Base-by-base conservation (phyloP, 441 rosid species). In the Pelargonium fulgidum region DNA sequence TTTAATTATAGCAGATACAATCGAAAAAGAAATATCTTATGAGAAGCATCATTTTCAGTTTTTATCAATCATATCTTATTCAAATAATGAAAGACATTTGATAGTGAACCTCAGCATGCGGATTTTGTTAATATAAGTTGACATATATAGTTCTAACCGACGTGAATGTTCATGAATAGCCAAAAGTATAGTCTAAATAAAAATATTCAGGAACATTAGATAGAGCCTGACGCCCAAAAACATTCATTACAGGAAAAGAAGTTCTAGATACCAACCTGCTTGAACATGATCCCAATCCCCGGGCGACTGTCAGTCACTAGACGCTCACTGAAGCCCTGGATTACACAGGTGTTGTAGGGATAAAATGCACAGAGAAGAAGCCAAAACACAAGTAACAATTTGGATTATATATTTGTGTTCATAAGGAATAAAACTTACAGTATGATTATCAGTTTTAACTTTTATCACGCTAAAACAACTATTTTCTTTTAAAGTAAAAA, bases 281-380 rank as follows among this genome's bases (percentile, higher is more conserved):
- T 93, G 79, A 93, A 93, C 97, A 93, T 91, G 74, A 80, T 82
- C 68, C 97, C 97, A 67, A 93, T 82, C 72, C 81, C 80, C 64
- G 99, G 99, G 72, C 96, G 95, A 75, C 93, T 88, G 17, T 83
- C 80, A 26, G 88, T 91, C 59, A 84, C 97, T 77, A 89, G 95
- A 64, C 90, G 95, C 82, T 87, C 97, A 36, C 84, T 91, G 78
- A 91, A 91, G 62, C 97, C 97, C 97, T 91, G 87, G 68, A 79
- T 71, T 65, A 78, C 45, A 79, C 29, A 8, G 73, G 75, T 54
- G 72, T 70, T 65, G 69, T 71, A 64, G 73, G 73, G 56, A 71
- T 7, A 65, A 78, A 64, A 50, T 62, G 24, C 54, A 76, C 42
- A 39, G 42, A 39, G 42, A 39, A 0, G 42, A 39, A 39, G 42